Base-by-base conservation (phyloP, 1,284 basidiomycete genomes). In the Ustilago tritici region DNA sequence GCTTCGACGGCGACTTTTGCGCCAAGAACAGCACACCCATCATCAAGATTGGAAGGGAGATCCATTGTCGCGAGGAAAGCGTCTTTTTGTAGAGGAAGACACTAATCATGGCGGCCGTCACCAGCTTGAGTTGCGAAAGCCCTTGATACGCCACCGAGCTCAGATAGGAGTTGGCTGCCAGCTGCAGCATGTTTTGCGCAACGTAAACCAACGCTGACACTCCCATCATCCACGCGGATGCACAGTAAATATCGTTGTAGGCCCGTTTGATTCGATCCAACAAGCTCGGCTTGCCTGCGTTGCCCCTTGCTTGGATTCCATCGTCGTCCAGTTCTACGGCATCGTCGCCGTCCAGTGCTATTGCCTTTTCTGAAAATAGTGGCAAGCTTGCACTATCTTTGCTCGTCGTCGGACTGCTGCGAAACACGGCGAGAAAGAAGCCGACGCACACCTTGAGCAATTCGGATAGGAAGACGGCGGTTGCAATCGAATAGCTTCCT, bases 141-240 rank as follows among this genome's bases (percentile, higher is more conserved):
- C 56, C 73, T 40, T 76, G 73, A 36, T 76, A 76, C 2, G 67
- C 68, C 5, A 76, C 68, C 31, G 73, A 54, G 55, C 60, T 70
- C n/a, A 76, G 55, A 38, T 76, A 55, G 31, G 73, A 64, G 35
- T 70, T 70, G 47, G 73, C 59, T 2, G 47, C 56, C 10, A 76
- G 61, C 68, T 76, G 73, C 2, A 76, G 68, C 67, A 76, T 66
- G 61, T 76, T 76, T n/a, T 76, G 73, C 6, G 11, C 12, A 4
- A 76, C 73, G 40, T 76, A 76, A 10, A 76, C 56, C 52, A 76
- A 31, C 7, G 73, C 67, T 15, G 73, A 68, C 11, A 76, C 64
- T 2, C 68, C 64, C 73, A 76, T 70, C 60, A 70, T 67, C 67
- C 63, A 70, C 7, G 67, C 58, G 10, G 73, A 66, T 15, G 67